Base-by-base conservation (phyloP, 78 protist genomes). In the Blattamonas nauphoetae region DNA sequence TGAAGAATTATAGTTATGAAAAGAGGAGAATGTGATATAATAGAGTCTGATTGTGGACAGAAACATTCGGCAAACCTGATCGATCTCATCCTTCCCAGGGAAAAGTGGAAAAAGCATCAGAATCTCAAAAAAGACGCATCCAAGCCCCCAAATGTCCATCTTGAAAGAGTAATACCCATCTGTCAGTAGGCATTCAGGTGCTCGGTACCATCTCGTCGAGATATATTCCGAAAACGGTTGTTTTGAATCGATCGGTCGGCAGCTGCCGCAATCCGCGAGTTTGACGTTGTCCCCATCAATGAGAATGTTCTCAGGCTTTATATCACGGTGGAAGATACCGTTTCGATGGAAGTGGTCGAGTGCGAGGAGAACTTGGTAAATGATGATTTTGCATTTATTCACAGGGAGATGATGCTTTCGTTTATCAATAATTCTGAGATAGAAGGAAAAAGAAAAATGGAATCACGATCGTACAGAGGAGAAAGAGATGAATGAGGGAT, bases 151-250 rank as follows among this genome's bases (percentile, higher is more conserved):
- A 41, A 94, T 1, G 85, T 96, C 98, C 98, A 96, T 94, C 92
- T 96, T 93, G 91, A 87, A 89, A 34, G 36, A 81, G 91, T 96
- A 96, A 85, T 91, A 92, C 5, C 98, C 98, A 42, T 93, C 93
- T n/a, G 96, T 94, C 3, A 96, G 89, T 0, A 94, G 86, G 77
- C 96, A 94, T 91, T 96, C 98, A 0, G 98, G 97, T 33, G 90
- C 43, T 42, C 90, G 87, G 81, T 88, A 88, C 95, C 95, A 96
- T 3, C 97, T 90, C 0, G 97, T 96, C n/a, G 94, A 88, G 71
- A 96, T 96, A 88, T 96, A 95, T 83, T 96, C 98, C 0, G 98
- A 94, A 89, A 46, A 94, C 0, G 98, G 98, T 85, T 90, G 95
- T 84, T 92, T 91, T 3, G 92, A 83, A 85, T 96, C 88, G 43